These are phyloP conservation scores for Pyrenochaeta sp. DNA, from an alignment of 2,329 filamentous ascomycete genomes.

Conservation along the genomic window DNA sequence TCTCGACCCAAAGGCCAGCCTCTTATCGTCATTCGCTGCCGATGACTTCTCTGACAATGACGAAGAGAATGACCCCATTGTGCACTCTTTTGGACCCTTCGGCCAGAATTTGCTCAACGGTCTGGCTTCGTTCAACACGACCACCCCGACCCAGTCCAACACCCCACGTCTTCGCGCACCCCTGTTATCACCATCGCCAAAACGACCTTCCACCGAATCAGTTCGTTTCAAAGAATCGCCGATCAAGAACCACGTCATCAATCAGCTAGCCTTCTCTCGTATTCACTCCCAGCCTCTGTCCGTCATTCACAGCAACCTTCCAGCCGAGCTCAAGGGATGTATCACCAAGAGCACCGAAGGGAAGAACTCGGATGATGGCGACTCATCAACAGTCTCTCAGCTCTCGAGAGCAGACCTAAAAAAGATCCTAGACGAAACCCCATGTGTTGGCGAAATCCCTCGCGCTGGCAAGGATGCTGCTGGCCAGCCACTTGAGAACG, in stretches of 20 bases:
- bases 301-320: slow-evolving; percentile 86
- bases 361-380: slow-evolving; percentile 27
- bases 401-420: slow-evolving; percentile 64
- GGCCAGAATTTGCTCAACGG: slow-evolving; percentile 85
- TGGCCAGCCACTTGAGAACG: slow-evolving; percentile 90
- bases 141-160: slow-evolving; percentile 62
- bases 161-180: slow-evolving; percentile 36
- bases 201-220: slow-evolving; percentile 34
- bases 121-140: slow-evolving; percentile 76
- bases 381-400: slow-evolving; percentile 32
- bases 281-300: slow-evolving; percentile 91
- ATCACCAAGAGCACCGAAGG: slow-evolving; percentile 30
- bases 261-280: slow-evolving; percentile 94
- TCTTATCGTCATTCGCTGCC: slow-evolving; percentile 43
- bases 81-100: slow-evolving; percentile 91
- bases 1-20: slow-evolving; percentile 33
- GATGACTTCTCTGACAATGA: slow-evolving; percentile 74
- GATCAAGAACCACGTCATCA: slow-evolving; percentile 86
- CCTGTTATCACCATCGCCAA: slow-evolving; percentile 42
- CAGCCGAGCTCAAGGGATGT: slow-evolving; percentile 61
- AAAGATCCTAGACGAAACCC: slow-evolving; percentile 73
- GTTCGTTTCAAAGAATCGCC: slow-evolving; percentile 50
- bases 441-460: slow-evolving; percentile 86
- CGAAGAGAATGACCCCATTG: slow-evolving; percentile 95
- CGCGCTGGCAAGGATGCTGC: slow-evolving; percentile 96